A percentile compares a stretch with the other conserved stretches of the same genome.
These are phyloP conservation scores for Coccomyxa sp. DNA, from an alignment of 139 green algal species.

Conservation along the genomic window DNA sequence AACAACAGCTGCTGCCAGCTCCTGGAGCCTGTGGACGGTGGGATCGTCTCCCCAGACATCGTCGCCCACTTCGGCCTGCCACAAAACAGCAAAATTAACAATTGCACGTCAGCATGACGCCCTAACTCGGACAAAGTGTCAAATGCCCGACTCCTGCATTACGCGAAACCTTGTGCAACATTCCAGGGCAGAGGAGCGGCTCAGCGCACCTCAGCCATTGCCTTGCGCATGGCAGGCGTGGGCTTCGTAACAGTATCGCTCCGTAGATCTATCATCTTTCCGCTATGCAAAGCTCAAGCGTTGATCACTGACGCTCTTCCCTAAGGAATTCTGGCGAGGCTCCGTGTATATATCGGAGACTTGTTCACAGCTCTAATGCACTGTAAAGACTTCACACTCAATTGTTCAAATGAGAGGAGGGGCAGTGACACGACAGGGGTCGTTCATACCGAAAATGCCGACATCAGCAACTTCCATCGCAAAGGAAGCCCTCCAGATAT, in stretches of 20 bases:
- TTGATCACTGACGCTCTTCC: too few species aligned
- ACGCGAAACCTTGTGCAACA: background rate
- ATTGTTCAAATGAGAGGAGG: too few species aligned
- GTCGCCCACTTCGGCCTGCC: conserved; percentile 57
- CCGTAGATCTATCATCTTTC: conserved; percentile 50
- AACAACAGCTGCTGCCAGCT: conserved; percentile 44
- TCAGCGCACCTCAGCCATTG: conserved; percentile 31
- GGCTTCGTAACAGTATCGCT: conserved; percentile 71
- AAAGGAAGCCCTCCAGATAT: too few species aligned
- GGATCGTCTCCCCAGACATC: conserved; percentile 78
- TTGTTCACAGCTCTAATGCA: too few species aligned
- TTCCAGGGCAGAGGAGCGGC: background rate
- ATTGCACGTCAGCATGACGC: background rate
- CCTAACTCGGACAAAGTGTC: background rate
- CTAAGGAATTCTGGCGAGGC: too few species aligned
- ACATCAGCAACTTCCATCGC: too few species aligned
- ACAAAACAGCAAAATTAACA: background rate
- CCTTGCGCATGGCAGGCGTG: conserved; percentile 52
- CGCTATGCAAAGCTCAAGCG: too few species aligned
- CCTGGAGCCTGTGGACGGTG: conserved; percentile 55
- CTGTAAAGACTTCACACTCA: too few species aligned
- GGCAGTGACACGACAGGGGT: too few species aligned
- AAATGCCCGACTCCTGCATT: background rate
- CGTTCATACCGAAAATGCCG: too few species aligned
- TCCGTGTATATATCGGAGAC: too few species aligned